Conservation (phyloP, 148 eudicot species). For the Persicaria maculosa region DNA sequence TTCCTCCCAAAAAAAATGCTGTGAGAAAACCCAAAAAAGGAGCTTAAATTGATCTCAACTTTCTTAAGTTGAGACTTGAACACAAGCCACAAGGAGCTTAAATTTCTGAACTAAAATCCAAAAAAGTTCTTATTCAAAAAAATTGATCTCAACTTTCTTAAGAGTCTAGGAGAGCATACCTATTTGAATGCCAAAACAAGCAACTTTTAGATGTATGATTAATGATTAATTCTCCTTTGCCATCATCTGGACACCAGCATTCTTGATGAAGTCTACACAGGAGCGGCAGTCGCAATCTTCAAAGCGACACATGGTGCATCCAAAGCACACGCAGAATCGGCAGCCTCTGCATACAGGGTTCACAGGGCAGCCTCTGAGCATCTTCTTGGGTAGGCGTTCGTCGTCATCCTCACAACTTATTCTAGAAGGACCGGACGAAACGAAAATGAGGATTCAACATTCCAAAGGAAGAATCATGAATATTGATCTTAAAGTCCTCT, state of each 20-base stretch:
- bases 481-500: too few species aligned
- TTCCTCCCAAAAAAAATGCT: too few species aligned
- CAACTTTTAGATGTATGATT: not conserved
- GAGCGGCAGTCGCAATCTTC: constrained; percentile 26
- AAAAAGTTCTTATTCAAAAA: not conserved
- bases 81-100: too few species aligned
- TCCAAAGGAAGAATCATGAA: too few species aligned
- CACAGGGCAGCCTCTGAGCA: constrained; percentile 14
- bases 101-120: too few species aligned
- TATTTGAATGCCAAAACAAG: not conserved
- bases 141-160: not conserved
- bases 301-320: constrained; percentile 27
- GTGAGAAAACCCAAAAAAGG: not conserved
- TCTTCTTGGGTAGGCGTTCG: constrained; percentile 2
- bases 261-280: constrained; percentile 16
- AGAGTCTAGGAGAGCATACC: not conserved
- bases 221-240: not conserved
- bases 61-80: too few species aligned
- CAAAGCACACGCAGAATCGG: constrained; percentile 27
- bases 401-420: not conserved
- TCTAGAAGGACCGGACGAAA: not conserved
- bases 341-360: constrained; percentile 25
- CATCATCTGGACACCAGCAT: not conserved
- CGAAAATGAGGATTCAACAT: not conserved
- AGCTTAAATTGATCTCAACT: not conserved